Conservation (phyloP, 257 asterid genomes). For the Solanum piurae region DNA sequence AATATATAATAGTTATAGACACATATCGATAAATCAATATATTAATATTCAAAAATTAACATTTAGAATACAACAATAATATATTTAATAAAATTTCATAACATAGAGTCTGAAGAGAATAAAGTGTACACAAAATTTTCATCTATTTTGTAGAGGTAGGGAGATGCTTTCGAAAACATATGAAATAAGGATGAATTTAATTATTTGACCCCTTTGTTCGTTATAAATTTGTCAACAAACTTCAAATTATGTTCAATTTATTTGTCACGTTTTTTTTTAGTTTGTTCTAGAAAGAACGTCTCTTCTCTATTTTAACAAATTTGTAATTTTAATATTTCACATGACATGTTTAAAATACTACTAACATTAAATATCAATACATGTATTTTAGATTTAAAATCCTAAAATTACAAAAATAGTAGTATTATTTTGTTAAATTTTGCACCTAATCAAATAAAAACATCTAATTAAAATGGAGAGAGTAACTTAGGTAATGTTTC, state of each 20-base stretch:
- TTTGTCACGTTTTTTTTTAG: too few species aligned
- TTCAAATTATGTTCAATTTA: too few species aligned
- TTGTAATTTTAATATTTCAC: background rate
- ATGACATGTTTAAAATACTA: background rate
- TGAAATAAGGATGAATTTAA: background rate
- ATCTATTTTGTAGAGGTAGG: too few species aligned
- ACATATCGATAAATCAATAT: background rate
- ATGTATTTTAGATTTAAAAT: background rate
- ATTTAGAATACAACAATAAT: too few species aligned
- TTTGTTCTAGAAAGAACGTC: rapidly evolving
- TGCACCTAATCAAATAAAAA: background rate
- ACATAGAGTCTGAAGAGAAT: too few species aligned
- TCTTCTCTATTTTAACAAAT: background rate
- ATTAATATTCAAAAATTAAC: background rate
- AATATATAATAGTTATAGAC: too few species aligned
- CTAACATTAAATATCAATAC: background rate
- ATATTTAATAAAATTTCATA: too few species aligned
- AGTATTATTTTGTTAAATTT: background rate
- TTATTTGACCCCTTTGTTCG: too few species aligned
- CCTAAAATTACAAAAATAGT: background rate
- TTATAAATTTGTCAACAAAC: background rate
- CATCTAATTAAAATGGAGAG: background rate
- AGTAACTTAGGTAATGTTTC: background rate
- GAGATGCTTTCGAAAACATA: too few species aligned
- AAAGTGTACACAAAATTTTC: too few species aligned